Percentiles rank a stretch among this genome's conserved stretches.
Evolutionary conservation across 2,329 filamentous ascomycete species (phyloP).

Genomic region (Hirsutella minnesotensis): DNA sequence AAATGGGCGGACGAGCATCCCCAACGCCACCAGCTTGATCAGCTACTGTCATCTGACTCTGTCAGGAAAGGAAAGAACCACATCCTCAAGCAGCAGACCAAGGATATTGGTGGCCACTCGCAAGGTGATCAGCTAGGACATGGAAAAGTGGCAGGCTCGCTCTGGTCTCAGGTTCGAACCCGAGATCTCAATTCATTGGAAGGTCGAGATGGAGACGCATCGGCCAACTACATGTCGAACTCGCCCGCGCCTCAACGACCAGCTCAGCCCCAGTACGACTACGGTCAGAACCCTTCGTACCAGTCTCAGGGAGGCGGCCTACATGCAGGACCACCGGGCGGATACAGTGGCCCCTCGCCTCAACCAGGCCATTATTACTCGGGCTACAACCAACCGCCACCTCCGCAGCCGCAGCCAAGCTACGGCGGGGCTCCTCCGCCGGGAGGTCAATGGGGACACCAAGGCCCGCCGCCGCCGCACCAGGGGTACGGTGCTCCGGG

Average conservation of each 20-base stretch:
- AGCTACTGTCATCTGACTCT: constrained; percentile 68
- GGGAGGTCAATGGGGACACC: constrained; percentile 7
- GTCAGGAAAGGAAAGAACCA: constrained; percentile 81
- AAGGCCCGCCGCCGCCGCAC: constrained; percentile 4
- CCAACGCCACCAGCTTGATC: constrained; percentile 56
- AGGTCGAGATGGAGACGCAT: constrained; percentile 29
- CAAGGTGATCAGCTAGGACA: constrained; percentile 38
- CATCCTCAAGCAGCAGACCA: constrained; percentile 27
- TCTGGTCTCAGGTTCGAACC: constrained; percentile 50
- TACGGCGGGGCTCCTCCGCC: constrained; percentile 10
- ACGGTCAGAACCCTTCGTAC: constrained; percentile 24
- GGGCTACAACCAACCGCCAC: constrained; percentile 19
- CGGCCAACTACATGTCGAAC: constrained; percentile 23
- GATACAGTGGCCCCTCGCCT: constrained; percentile 20
- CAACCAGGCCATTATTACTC: constrained; percentile 18
- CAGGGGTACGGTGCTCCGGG: constrained; percentile 10
- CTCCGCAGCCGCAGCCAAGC: constrained; percentile 15
- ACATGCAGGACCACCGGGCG: constrained; percentile 12
- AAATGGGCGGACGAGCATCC: constrained; percentile 64
- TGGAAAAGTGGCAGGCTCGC: constrained; percentile 44
- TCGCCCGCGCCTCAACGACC: constrained; percentile 24
- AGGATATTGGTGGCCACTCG: constrained; percentile 21
- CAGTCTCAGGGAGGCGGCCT: constrained; percentile 6
- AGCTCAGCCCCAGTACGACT: constrained; percentile 26
- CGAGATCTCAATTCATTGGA: constrained; percentile 45